Percentiles rank a stretch among this genome's conserved stretches.
Conservation (phyloP, 306 rosid species). For the Vigna mungo region DNA sequence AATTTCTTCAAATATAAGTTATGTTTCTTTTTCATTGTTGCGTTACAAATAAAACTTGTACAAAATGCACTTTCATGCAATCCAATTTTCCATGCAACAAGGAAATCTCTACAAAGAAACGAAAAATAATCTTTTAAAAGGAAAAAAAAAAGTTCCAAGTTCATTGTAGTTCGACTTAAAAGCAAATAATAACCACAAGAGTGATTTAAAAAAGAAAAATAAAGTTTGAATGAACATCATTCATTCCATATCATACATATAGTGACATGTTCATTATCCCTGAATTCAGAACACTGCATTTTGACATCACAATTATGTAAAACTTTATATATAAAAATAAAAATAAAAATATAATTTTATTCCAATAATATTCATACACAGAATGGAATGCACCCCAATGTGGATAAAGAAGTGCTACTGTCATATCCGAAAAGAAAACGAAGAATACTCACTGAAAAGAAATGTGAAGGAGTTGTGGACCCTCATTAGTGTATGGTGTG, state of each 20-base stretch:
- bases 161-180: background rate
- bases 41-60: background rate
- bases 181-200: background rate
- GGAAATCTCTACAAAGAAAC: no score
- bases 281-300: slow-evolving; percentile 3
- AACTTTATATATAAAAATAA: background rate
- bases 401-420: slow-evolving; percentile 51
- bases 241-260: background rate
- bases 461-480: slow-evolving; percentile 7
- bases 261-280: slow-evolving; percentile 3
- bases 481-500: slow-evolving; percentile 41
- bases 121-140: background rate
- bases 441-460: slow-evolving; percentile 38
- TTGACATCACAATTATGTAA: slow-evolving; percentile 7
- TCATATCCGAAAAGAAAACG: slow-evolving; percentile 35
- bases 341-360: background rate
- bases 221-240: slow-evolving; percentile 19
- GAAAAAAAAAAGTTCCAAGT: background rate
- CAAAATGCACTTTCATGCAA: background rate
- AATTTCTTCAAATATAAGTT: background rate
- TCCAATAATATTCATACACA: slow-evolving; percentile 47
- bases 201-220: background rate
- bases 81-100: background rate
- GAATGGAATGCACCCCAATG: background rate
- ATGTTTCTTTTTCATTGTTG: slow-evolving; percentile 1